A percentile compares a stretch with the other conserved stretches of the same genome.
These are phyloP conservation scores for Trifolium dubium DNA, from an alignment of 306 rosid genomes.

Conservation along the genomic window DNA sequence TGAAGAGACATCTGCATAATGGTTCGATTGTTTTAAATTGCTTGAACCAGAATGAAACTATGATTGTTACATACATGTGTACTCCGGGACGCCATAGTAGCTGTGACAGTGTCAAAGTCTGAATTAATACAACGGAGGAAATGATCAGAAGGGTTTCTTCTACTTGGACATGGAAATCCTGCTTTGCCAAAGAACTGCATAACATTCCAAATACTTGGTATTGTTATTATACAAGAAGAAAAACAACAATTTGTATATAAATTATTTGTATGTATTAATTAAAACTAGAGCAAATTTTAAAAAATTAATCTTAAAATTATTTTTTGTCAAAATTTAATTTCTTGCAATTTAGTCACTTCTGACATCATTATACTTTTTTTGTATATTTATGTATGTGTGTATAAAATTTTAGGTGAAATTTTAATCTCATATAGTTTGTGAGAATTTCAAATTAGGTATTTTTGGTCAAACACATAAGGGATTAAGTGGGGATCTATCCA, in stretches of 20 bases:
- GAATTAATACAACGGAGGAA: slow-evolving; percentile 90
- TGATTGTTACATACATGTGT: slow-evolving; percentile 43
- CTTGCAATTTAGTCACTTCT: no score
- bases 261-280: not conserved
- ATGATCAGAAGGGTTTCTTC: slow-evolving; percentile 95
- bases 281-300: not conserved
- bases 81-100: slow-evolving; percentile 52
- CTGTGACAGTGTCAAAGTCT: slow-evolving; percentile 72
- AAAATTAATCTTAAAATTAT: no score
- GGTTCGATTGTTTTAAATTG: not conserved
- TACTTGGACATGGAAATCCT: slow-evolving; percentile 90
- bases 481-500: no score
- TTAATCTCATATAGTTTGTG: no score
- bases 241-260: not conserved
- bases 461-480: no score
- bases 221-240: not conserved
- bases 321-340: no score
- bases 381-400: no score
- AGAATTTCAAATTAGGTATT: no score
- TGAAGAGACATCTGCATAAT: not conserved
- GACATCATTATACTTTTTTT: no score
- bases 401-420: no score
- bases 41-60: not conserved
- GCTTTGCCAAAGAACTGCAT: slow-evolving; percentile 82
- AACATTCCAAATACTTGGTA: slow-evolving; percentile 16